These are phyloP conservation scores for Cucumis sativus DNA, from an alignment of 306 rosid species.

Conservation along the genomic window Cucumber_9930_V3 NC_026657.2:37704501-37705000, in stretches of 20 bases:
- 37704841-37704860: background rate
- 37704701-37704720: background rate
- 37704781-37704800: background rate
- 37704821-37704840: constrained; percentile 5
- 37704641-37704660: background rate
- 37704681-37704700: background rate
- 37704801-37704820: constrained; percentile 11
- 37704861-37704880: background rate
- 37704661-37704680: background rate
- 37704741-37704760: too few relatives aligned
- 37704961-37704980: constrained; percentile 14
- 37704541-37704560: background rate
- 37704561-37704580: background rate
- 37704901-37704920: constrained; percentile 92
- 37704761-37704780: background rate
- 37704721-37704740: background rate
- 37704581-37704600: background rate
- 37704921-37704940: constrained; percentile 99
- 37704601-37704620: background rate
- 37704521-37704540: background rate
- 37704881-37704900: constrained; percentile 65
- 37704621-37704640: background rate
- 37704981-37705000: constrained; percentile 13
- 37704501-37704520: background rate
- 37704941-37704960: constrained; percentile 20